phyloP scores from a whole-genome alignment of 305 asterid species.

The Fraxinus velutina region DNA sequence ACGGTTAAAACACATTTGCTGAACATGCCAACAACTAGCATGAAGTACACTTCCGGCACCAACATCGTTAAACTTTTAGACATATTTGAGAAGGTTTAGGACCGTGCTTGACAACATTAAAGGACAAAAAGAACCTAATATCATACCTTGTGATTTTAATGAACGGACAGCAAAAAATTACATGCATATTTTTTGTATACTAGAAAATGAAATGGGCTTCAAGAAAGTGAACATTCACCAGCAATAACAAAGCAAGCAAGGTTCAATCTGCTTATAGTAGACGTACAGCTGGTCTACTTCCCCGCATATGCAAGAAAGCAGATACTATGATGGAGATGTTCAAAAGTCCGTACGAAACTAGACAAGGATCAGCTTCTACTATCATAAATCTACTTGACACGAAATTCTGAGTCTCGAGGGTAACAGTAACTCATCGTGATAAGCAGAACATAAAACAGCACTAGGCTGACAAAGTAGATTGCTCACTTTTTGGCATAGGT shows the following conservation, averaged over 20 bases:
- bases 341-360: neutral
- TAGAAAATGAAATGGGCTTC: neutral
- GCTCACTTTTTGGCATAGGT: constrained; percentile 79
- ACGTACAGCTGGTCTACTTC: neutral
- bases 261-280: neutral
- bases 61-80: neutral
- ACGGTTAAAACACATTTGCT: neutral
- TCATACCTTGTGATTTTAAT: neutral
- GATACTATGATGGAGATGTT: neutral
- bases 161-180: neutral
- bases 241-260: neutral
- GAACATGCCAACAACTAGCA: neutral
- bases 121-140: neutral
- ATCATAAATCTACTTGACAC: neutral
- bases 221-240: neutral
- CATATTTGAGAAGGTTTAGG: neutral
- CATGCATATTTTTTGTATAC: neutral
- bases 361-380: neutral
- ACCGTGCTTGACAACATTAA: neutral
- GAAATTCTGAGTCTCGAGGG: neutral
- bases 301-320: neutral
- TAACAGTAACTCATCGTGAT: neutral
- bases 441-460: neutral
- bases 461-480: neutral
- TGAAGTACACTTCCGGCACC: neutral